A percentile compares a stretch with the other conserved stretches of the same genome.
Conservation (phyloP, 192 early-diverging fungal species). For the Podila verticillata region DNA sequence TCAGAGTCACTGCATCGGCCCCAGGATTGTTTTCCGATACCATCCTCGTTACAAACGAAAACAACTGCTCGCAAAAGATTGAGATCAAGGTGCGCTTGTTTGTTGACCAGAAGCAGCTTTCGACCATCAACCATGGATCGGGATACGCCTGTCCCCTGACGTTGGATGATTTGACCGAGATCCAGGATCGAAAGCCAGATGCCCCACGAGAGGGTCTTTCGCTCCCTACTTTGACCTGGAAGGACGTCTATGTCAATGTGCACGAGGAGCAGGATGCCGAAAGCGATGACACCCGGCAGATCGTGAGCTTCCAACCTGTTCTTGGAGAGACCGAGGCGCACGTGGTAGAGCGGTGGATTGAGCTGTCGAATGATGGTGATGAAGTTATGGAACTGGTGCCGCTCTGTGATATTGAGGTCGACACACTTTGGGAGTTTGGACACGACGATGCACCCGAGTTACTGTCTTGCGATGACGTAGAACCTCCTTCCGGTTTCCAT, state of each 20-base stretch:
- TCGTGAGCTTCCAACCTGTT: slow-evolving; percentile 35
- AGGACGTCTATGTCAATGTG: slow-evolving; percentile 45
- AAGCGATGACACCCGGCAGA: slow-evolving; percentile 1
- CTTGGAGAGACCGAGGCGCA: slow-evolving; percentile 17
- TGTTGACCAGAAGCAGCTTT: slow-evolving; percentile 64
- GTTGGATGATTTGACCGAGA: slow-evolving; percentile 24
- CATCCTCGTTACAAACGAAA: slow-evolving; percentile 74
- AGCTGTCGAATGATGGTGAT: slow-evolving; percentile 60
- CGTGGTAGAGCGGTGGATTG: slow-evolving; percentile 34
- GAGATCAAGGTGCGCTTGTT: slow-evolving; percentile 75
- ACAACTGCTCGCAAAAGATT: slow-evolving; percentile 72
- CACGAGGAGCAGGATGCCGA: slow-evolving; percentile 11
- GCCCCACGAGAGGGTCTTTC: slow-evolving; percentile 29
- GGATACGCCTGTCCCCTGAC: slow-evolving; percentile 27
- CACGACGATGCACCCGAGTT: not conserved
- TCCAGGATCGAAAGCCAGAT: slow-evolving; percentile 25
- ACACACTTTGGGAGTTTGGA: slow-evolving; percentile 53
- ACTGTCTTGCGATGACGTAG: not conserved
- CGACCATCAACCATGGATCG: slow-evolving; percentile 13
- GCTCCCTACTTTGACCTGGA: slow-evolving; percentile 30
- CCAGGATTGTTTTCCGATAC: slow-evolving; percentile 71
- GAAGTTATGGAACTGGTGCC: slow-evolving; percentile 65
- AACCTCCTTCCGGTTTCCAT: slow-evolving; percentile 38
- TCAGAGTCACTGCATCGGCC: slow-evolving; percentile 62
- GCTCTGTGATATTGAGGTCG: slow-evolving; percentile 54